phyloP scores from a whole-genome alignment of 805 yeast species.

The Candida ipomoeae region DNA sequence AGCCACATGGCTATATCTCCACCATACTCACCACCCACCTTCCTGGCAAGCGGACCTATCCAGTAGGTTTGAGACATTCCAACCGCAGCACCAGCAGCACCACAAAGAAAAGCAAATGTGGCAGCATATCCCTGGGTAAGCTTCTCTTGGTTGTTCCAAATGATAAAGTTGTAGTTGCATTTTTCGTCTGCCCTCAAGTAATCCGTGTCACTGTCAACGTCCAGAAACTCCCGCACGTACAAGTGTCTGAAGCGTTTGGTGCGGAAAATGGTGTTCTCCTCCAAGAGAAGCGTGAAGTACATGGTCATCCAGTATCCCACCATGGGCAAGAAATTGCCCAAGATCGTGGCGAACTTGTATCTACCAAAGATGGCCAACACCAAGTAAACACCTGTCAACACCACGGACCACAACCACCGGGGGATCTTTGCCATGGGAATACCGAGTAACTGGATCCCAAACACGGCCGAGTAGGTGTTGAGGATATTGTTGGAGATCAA shows the following conservation, averaged over 20 bases:
- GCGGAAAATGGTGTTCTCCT: constrained; percentile 72
- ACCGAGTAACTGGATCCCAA: constrained; percentile 67
- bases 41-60: constrained; percentile 67
- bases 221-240: constrained; percentile 28
- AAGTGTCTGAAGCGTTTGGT: constrained; percentile 34
- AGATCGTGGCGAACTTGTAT: constrained; percentile 63
- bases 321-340: constrained; percentile 85
- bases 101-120: constrained; percentile 56
- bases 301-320: constrained; percentile 88
- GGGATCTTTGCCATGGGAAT: constrained; percentile 56
- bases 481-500: constrained; percentile 77
- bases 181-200: constrained; percentile 8
- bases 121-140: constrained; percentile 76
- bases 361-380: constrained; percentile 75
- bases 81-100: constrained; percentile 76
- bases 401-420: constrained; percentile 70
- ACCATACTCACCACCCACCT: constrained; percentile 52
- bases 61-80: constrained; percentile 90
- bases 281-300: constrained; percentile 64
- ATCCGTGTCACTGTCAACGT: constrained; percentile 12
- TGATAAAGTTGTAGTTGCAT: constrained; percentile 20
- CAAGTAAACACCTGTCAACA: constrained; percentile 59
- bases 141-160: constrained; percentile 61
- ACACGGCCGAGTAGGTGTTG: constrained; percentile 78
- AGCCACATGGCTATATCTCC: constrained; percentile 85